Conservation (phyloP, 768 basidiomycete species). For the Tylopilus felleus region DNA sequence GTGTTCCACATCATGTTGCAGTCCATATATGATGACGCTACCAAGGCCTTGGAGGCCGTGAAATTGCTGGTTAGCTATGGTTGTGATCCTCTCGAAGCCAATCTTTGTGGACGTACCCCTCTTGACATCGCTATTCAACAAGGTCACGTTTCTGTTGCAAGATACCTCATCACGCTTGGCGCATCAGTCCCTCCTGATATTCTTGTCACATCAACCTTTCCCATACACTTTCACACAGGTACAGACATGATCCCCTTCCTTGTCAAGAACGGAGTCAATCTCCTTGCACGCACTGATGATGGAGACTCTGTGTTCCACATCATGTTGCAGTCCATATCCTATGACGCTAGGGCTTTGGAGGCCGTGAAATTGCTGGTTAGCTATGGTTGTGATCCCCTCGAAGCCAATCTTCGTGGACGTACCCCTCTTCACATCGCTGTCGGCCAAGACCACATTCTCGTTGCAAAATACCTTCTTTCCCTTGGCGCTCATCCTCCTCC, state of each 20-base stretch:
- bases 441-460: not conserved
- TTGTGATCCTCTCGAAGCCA: not conserved
- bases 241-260: not conserved
- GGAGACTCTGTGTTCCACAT: not conserved
- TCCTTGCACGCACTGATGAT: not conserved
- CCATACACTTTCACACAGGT: no score
- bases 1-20: no score
- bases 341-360: not conserved
- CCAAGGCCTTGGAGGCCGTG: no score
- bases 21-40: no score
- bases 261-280: not conserved
- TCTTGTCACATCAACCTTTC: no score
- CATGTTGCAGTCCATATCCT: rapidly evolving
- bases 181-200: no score
- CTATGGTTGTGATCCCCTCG: not conserved
- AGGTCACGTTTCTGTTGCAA: not conserved
- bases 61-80: no score
- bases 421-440: not conserved
- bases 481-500: not conserved
- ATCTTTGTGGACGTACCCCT: no score
- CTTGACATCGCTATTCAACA: no score
- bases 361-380: not conserved
- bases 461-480: not conserved
- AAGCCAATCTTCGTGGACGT: not conserved
- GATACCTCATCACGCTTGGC: no score